Evolutionary conservation across 2,329 filamentous ascomycete genomes (phyloP).

Genomic region (Alternaria brassicae): DNA sequence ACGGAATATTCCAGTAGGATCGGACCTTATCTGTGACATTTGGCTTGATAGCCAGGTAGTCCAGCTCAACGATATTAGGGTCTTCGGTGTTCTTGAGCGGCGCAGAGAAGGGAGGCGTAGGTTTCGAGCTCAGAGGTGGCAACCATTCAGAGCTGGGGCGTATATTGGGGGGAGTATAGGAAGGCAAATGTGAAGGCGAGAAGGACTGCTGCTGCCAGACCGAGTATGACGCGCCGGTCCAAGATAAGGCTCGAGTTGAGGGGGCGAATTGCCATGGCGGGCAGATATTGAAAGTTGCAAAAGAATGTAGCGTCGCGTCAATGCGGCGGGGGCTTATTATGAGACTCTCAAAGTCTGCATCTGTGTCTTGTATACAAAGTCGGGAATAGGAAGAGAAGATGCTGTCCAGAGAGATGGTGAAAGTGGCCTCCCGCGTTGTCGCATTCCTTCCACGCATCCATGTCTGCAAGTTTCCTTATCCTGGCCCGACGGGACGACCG

Average conservation of each 20-base stretch:
- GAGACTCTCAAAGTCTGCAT: slow-evolving; percentile 18
- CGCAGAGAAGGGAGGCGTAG: slow-evolving; percentile 28
- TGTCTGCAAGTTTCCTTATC: slow-evolving; percentile 17
- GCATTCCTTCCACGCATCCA: slow-evolving; percentile 12
- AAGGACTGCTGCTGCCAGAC: slow-evolving; percentile 28
- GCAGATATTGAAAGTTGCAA: slow-evolving; percentile 1
- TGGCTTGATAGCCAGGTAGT: slow-evolving; percentile 41
- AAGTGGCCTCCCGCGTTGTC: slow-evolving; percentile 7
- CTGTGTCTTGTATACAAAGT: slow-evolving; percentile 11
- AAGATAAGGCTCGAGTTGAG: slow-evolving; percentile 38
- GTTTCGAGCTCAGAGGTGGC: slow-evolving; percentile 32
- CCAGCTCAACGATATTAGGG: slow-evolving; percentile 39
- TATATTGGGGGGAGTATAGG: slow-evolving; percentile 36
- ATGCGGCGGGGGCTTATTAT: background rate
- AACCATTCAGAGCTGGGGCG: slow-evolving; percentile 37
- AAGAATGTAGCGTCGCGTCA: slow-evolving; percentile 13
- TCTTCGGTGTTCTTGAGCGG: slow-evolving; percentile 36
- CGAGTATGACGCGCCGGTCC: slow-evolving; percentile 35
- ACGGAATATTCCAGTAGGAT: slow-evolving; percentile 46
- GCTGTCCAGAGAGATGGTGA: background rate
- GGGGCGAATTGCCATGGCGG: slow-evolving; percentile 29
- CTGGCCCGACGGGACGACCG: slow-evolving; percentile 17
- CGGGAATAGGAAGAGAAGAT: background rate
- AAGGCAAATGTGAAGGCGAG: slow-evolving; percentile 37
- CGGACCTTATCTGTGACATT: slow-evolving; percentile 38